Conservation (phyloP, 2,329 filamentous ascomycete genomes). For the Fusarium sp. region DNA sequence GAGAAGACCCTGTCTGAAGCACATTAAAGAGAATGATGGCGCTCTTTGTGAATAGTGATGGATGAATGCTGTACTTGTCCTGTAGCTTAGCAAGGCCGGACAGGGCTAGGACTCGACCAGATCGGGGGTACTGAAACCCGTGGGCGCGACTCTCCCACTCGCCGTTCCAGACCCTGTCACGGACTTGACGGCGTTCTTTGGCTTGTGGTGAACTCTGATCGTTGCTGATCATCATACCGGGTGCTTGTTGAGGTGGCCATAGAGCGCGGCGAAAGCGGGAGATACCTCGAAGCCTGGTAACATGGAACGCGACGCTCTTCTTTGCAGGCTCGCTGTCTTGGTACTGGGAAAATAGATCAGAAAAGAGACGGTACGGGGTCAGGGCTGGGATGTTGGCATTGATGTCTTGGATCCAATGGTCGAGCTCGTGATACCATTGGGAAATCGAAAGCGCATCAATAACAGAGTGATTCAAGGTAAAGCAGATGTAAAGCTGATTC, state of each 20-base stretch:
- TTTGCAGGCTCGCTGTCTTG: constrained; percentile 43
- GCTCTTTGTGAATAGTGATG: constrained; percentile 46
- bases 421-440: constrained; percentile 48
- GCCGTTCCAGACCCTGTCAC: constrained; percentile 44
- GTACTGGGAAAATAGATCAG: constrained; percentile 47
- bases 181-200: constrained; percentile 32
- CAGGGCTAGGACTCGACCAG: constrained; percentile 45
- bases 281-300: constrained; percentile 47
- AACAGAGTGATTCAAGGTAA: constrained; percentile 50
- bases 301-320: constrained; percentile 45
- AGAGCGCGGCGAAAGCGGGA: constrained; percentile 46
- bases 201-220: constrained; percentile 38
- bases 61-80: constrained; percentile 33
- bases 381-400: constrained; percentile 28
- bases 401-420: constrained; percentile 42
- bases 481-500: constrained; percentile 35
- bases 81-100: constrained; percentile 39
- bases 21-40: constrained; percentile 49
- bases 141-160: constrained; percentile 41
- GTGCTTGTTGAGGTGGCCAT: constrained; percentile 48
- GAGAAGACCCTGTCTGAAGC: constrained; percentile 44
- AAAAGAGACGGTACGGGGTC: constrained; percentile 47
- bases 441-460: constrained; percentile 49
- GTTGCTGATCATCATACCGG: constrained; percentile 48
- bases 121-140: constrained; percentile 46